Evolutionary conservation across 2,329 filamentous ascomycete genomes (phyloP), one percentile per base, ranked within the genome.

Genomic region (Aspergillus carbonarius): DNA sequence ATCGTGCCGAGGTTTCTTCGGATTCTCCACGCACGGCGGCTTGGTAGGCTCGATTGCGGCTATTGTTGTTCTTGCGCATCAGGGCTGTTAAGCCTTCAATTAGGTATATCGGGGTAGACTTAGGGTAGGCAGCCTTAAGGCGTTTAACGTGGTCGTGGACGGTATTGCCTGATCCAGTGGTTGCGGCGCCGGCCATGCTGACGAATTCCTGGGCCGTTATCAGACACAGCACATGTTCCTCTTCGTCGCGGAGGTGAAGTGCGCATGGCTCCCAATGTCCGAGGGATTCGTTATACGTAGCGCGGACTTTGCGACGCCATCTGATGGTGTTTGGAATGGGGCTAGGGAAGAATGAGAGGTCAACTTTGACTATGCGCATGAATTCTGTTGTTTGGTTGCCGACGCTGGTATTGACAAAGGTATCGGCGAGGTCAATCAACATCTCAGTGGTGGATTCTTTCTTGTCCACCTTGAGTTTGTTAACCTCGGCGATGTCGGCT

Each of bases 381-480:
- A 74, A 75, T 63, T 79, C 75, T 15, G 73, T 60, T 12, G 76
- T 69, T 57, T 81, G 78, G 34, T 74, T 78, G 2, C 76, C 78
- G 8, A 81, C 66, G 35, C 71, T 76, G 0, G 79, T 72, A 9
- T 70, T 73, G 20, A 82, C 74, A 1, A 93, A 75, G 1, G 81
- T 82, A 0, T 76, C 74, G 0, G 90, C 83, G 23, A 93, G 77
- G 65, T 91, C 85, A 1, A 92, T 81, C 52, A 93, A 87, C 90
- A 95, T 93, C 72, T 95, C 90, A 0, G 83, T 83, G 0, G 86
- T 84, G 0, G 89, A 89, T 0, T 87, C 77, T 65, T 90, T 91
- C 75, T 91, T 92, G 74, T 92, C 87, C 0, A 85, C 86, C 53
- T 86, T 85, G 9, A 88, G 76, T 67, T 88, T 91, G 74, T 93